phyloP scores from a whole-genome alignment of 2,329 filamentous ascomycete species.

The Cladorrhinum sp. region DNA sequence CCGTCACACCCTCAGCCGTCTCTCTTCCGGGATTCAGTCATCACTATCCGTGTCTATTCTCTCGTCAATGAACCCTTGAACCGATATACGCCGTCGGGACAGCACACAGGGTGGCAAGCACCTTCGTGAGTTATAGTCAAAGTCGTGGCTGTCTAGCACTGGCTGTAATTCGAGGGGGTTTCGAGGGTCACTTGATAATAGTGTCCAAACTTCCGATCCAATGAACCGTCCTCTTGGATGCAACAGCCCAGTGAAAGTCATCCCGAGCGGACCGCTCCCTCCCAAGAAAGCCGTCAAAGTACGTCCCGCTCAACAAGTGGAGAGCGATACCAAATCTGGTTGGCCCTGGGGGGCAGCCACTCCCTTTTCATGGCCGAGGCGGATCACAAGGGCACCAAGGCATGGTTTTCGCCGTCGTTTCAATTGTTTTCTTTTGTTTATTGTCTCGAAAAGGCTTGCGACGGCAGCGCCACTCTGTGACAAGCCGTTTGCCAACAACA shows the following conservation, averaged over 20 bases:
- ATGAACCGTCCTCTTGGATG: neutral
- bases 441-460: neutral
- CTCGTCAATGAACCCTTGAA: neutral
- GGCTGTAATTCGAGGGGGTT: too few relatives aligned
- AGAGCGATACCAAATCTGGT: neutral
- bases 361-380: neutral
- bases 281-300: constrained; percentile 1
- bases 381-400: neutral
- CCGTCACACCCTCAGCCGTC: neutral
- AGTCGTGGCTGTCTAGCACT: constrained; percentile 26
- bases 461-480: neutral
- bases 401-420: neutral
- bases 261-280: constrained; percentile 7
- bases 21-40: neutral
- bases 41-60: neutral
- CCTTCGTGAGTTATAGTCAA: neutral
- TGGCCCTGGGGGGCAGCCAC: neutral
- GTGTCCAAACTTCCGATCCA: neutral
- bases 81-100: constrained; percentile 1
- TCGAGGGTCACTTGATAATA: constrained; percentile 17
- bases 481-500: neutral
- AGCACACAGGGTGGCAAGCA: constrained; percentile 14
- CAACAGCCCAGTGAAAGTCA: constrained; percentile 4
- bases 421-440: constrained; percentile 2
- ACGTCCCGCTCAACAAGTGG: constrained; percentile 1